phyloP scores from a whole-genome alignment of 805 yeast species.

The Candida fluviatilis region DNA sequence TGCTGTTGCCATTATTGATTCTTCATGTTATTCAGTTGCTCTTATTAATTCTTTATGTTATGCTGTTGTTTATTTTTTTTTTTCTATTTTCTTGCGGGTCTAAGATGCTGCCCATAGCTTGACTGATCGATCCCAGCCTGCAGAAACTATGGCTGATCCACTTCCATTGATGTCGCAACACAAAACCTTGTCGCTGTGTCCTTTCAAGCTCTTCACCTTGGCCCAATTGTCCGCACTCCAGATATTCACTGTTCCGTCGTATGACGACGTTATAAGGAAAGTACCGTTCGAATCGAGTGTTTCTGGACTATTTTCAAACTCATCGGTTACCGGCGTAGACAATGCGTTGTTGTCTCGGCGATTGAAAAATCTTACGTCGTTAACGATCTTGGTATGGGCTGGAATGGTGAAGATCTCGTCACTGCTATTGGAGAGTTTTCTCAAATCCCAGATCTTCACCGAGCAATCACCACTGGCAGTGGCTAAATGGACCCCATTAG shows the following conservation, averaged over 20 bases:
- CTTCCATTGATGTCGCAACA: conserved; percentile 52
- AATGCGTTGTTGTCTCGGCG: conserved; percentile 14
- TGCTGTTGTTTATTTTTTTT: too few species aligned
- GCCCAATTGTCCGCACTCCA: conserved; percentile 73
- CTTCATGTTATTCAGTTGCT: too few species aligned
- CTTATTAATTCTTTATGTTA: too few species aligned
- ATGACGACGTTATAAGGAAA: conserved; percentile 57
- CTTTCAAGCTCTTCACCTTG: conserved; percentile 47
- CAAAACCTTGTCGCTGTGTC: conserved; percentile 66
- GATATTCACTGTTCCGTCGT: conserved; percentile 61
- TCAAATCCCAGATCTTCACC: conserved; percentile 81
- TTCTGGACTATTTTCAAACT: conserved; percentile 25
- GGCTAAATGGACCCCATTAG: conserved; percentile 70
- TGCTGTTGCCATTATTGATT: too few species aligned
- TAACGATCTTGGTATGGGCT: conserved; percentile 71
- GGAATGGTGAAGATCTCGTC: conserved; percentile 51
- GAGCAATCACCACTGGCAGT: conserved; percentile 83
- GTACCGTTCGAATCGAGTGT: conserved; percentile 35
- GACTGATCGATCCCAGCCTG: conserved; percentile 84
- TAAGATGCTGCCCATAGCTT: conserved; percentile 62
- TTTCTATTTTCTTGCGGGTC: too few species aligned
- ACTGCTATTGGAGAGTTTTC: conserved; percentile 31
- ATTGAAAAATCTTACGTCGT: conserved; percentile 55
- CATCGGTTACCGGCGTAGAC: conserved; percentile 24
- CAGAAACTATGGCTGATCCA: conserved; percentile 46